phyloP scores from a whole-genome alignment of 768 basidiomycete genomes.

The Mycena crocata region DNA sequence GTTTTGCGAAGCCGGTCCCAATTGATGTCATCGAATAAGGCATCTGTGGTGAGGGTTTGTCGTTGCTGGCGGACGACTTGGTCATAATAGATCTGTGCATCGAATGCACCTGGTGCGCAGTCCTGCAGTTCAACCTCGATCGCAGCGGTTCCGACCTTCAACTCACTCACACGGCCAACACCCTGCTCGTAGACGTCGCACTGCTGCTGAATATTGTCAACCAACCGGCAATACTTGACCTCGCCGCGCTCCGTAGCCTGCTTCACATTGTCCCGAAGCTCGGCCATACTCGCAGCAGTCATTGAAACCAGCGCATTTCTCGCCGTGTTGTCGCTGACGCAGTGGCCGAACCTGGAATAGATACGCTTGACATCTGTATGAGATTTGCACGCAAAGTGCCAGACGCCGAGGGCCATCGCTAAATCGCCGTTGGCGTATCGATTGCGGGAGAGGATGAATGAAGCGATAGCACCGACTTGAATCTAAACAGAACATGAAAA shows the following conservation, averaged over 20 bases:
- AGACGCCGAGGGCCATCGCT: constrained; percentile 1
- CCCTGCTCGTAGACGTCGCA: constrained; percentile 7
- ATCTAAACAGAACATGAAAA: constrained; percentile 5
- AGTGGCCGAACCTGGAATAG: neutral
- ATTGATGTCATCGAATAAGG: neutral
- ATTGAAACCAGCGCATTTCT: neutral
- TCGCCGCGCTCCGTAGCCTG: constrained; percentile 16
- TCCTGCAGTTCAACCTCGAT: neutral
- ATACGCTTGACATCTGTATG: neutral
- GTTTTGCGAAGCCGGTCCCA: neutral
- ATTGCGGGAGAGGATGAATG: neutral
- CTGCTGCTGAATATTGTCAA: constrained; percentile 36
- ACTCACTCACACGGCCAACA: neutral
- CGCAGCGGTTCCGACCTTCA: constrained; percentile 7
- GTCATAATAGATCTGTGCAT: neutral
- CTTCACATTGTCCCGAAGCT: neutral
- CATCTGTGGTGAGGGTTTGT: neutral
- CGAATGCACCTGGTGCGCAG: neutral
- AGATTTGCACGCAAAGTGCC: neutral
- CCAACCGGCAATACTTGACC: neutral
- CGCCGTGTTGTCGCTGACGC: neutral
- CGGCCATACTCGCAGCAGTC: neutral
- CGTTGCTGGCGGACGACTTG: neutral
- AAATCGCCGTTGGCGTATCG: neutral
- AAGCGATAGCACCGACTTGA: neutral